Base-by-base conservation (phyloP, 129 eudicot genomes). In the Oenanthe sinensis region DNA sequence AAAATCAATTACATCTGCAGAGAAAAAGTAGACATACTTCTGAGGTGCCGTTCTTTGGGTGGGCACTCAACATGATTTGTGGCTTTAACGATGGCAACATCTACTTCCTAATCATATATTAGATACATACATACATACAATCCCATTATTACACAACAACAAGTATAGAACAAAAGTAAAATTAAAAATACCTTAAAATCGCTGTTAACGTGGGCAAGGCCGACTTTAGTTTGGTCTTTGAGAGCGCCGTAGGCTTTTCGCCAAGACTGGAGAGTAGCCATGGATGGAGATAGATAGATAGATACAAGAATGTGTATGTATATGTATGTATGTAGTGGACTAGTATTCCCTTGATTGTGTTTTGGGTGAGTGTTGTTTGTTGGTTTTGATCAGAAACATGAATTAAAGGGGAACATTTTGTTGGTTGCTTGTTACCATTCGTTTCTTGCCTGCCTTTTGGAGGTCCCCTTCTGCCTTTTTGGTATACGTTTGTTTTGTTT, bases 121-220 rank as follows among this genome's bases (percentile, higher is more conserved):
- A n/a, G n/a, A n/a, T n/a, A 77, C 60, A 19, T 0, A 58, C 60
- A 45, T 39, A 77, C 49, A 19, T 0, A 24, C 60, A 45, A 6
- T 55, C 22, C 16, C 70, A 80, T 26, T 85, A 40, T 16, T 39
- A 13, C 68, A 44, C 33, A 76, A 76, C 33, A 76, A 76, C 42
- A 19, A 44, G 75, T 6, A 79, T 33, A 20, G 13, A 52, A 46
- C 40, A 19, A n/a, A 24, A 13, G 5, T 39, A 39, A 40, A 73
- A 4, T 33, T 33, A 76, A n/a, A 28, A 8, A 44, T 40, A 94
- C 98, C 98, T 94, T 94, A 93, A 87, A 91, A 90, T 94, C 98
- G 87, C 93, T 88, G 81, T 94, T 94, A 82, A 94, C 96, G 80
- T 91, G 97, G 71, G 98, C 98, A 75, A 94, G 93, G 76, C 98